Conservation (phyloP, 2,329 filamentous ascomycete species). For the Fusarium sp. region DNA sequence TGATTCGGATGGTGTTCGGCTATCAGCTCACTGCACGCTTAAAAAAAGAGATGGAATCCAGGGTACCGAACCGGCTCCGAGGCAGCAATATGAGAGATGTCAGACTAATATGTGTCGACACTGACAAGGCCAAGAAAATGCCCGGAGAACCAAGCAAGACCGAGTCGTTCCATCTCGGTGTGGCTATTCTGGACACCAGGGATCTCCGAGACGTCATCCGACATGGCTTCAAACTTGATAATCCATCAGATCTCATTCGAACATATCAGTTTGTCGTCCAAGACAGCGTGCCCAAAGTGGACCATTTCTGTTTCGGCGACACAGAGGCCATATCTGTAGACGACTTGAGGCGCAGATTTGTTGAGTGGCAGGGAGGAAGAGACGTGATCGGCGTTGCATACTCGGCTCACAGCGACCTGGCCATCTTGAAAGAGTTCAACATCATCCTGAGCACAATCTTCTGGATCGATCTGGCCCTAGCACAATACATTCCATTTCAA, state of each 20-base stretch:
- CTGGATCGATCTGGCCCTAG: slow-evolving; percentile 6
- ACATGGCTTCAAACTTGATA: background rate
- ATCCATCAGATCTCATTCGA: background rate
- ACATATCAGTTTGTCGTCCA: slow-evolving; percentile 12
- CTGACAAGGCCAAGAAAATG: background rate
- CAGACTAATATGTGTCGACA: slow-evolving; percentile 16
- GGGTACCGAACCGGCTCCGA: background rate
- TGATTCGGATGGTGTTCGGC: slow-evolving; percentile 3
- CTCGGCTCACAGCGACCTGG: background rate
- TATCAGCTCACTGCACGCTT: background rate
- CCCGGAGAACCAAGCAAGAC: no score
- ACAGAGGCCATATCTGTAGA: background rate
- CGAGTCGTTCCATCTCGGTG: slow-evolving; percentile 10
- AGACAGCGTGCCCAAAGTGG: background rate
- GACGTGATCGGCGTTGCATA: slow-evolving; percentile 1
- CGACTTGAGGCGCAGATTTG: background rate
- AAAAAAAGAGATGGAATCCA: background rate
- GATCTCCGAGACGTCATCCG: background rate
- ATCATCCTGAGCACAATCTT: background rate
- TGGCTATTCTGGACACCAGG: slow-evolving; percentile 22
- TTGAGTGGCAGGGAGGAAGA: background rate
- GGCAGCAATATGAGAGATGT: slow-evolving; percentile 1
- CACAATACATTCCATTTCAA: slow-evolving; percentile 1
- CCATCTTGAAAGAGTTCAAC: background rate
- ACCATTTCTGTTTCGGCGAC: slow-evolving; percentile 4